phyloP scores from a whole-genome alignment of 2,329 filamentous ascomycete species.

The Trichoderma oligosporum region DNA sequence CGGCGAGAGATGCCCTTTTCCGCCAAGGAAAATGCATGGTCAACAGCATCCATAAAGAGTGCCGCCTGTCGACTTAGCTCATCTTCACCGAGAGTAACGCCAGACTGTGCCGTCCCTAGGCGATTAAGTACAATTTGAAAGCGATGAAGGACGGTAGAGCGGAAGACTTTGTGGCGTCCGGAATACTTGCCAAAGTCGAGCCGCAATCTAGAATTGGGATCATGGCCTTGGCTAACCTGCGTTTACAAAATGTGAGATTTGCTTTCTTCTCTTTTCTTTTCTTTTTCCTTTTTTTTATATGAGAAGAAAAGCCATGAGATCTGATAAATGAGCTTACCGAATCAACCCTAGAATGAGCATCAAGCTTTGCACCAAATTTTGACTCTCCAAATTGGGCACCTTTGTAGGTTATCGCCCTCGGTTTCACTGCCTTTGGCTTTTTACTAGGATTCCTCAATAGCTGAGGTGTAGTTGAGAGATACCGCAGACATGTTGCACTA shows the following conservation, averaged over 20 bases:
- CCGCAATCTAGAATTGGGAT: conserved; percentile 33
- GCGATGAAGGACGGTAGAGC: conserved; percentile 34
- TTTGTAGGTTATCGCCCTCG: not conserved
- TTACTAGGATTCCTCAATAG: conserved; percentile 2
- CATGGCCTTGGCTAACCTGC: conserved; percentile 34
- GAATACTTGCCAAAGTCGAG: conserved; percentile 25
- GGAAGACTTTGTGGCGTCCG: conserved; percentile 33
- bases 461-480: conserved; percentile 27
- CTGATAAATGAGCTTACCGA: conserved; percentile 25
- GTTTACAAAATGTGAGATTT: not conserved
- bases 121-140: conserved; percentile 36
- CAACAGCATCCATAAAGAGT: conserved; percentile 45
- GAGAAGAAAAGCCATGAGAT: not conserved
- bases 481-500: conserved; percentile 22
- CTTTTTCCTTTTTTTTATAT: too few species aligned
- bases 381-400: not conserved
- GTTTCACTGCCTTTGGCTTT: not conserved
- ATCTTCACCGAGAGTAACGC: conserved; percentile 32
- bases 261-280: not conserved
- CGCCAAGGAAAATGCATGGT: conserved; percentile 45
- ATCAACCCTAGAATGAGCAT: conserved; percentile 23
- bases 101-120: conserved; percentile 25
- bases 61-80: conserved; percentile 44
- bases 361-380: conserved; percentile 12
- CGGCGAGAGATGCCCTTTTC: conserved; percentile 36